These are phyloP conservation scores for Actinidia chinensis DNA, from an alignment of 179 eudicot species.

Conservation along the genomic window DNA sequence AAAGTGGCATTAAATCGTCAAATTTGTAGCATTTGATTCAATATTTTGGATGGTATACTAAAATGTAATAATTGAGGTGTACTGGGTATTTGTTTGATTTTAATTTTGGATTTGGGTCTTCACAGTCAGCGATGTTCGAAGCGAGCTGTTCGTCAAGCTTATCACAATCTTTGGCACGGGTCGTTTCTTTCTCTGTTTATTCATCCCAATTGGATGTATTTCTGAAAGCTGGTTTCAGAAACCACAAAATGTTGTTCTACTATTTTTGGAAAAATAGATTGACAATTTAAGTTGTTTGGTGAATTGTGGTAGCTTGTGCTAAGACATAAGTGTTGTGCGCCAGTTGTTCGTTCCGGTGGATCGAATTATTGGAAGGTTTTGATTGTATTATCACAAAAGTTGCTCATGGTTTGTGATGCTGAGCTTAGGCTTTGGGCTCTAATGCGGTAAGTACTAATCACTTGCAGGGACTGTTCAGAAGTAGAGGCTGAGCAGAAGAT, in stretches of 20 bases:
- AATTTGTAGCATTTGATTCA: background rate
- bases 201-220: background rate
- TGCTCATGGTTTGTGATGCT: background rate
- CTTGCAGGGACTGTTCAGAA: conserved; percentile 56
- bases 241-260: background rate
- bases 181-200: conserved; percentile 26
- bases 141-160: conserved; percentile 89
- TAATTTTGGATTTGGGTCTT: background rate
- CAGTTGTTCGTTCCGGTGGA: conserved; percentile 71
- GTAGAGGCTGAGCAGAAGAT: conserved; percentile 81
- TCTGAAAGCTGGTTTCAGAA: background rate
- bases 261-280: background rate
- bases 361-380: conserved; percentile 75
- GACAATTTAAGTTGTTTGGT: background rate
- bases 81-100: background rate
- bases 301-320: conserved; percentile 63
- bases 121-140: conserved; percentile 79
- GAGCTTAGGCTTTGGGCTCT: background rate
- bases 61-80: background rate
- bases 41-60: background rate
- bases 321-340: conserved; percentile 84
- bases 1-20: too few relatives aligned
- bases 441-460: background rate
- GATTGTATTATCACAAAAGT: background rate
- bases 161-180: conserved; percentile 81